Base-by-base conservation (phyloP, 1,284 basidiomycete genomes). In the Microbotryum lychnidis-dioicae region DNA sequence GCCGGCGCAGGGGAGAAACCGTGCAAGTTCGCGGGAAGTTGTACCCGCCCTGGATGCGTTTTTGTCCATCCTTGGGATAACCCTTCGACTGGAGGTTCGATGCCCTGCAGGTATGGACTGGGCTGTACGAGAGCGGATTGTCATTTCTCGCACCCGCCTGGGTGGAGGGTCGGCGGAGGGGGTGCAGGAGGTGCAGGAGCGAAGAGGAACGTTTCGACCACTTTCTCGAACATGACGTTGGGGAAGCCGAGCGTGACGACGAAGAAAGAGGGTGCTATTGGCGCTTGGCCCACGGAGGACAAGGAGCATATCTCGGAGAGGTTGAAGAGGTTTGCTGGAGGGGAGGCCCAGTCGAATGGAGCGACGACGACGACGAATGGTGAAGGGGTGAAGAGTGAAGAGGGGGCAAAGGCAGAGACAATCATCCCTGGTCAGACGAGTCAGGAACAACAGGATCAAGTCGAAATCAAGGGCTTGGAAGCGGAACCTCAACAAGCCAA, bases 41-140 rank as follows among this genome's bases (percentile, higher is more conserved):
- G 88, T 74, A 88, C 85, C 6, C 83, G 87, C n/a, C 80, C 82
- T 16, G 82, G 79, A 56, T 91, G 88, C 74, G 75, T 83, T 9
- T 91, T 82, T 70, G 76, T 80, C 59, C 84, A 87, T 69, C 87
- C 88, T 25, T 69, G 70, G 65, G 69, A 70, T 50, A 76, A 61
- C 29, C 57, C 64, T 47, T 44, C 45, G 9, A 31, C 50, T 33
- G 48, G 58, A 45, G 58, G 58, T 12, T 50, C 60, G 3, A 60
- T 69, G 33, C 81, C 81, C 31, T 91, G 88, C 73, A 82, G 84
- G 54, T 91, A 87, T 68, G 88, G 86, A 23, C 76, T 85, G 2
- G 80, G 75, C n/a, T 91, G 88, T 74, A 91, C 88, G 10, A 83
- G 86, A 59, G 82, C 83, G 18, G 79, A 81, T 53, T 91, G 88